Evolutionary conservation across 2,329 filamentous ascomycete genomes (phyloP), one percentile per base, ranked within the genome.

Genomic region (Ceratocystis lukuohia): DNA sequence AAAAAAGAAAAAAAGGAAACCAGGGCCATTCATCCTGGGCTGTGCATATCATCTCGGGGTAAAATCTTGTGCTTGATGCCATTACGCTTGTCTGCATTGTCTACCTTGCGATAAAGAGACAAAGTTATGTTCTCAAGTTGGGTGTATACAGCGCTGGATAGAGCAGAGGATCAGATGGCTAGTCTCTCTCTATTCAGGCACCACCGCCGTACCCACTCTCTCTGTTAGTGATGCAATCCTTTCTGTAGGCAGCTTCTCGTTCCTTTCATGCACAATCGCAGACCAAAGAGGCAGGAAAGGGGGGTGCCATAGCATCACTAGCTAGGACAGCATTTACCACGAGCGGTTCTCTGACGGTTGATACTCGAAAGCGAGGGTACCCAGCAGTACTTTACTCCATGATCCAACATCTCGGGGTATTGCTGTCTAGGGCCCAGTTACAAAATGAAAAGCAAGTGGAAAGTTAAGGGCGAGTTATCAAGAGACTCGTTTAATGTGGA

Each of bases 51-150:
- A n/a, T 59, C 53, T 59, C 28, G 3, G 28, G 28, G 53, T 33
- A 30, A 30, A 37, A 0, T 17, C 25, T 59, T 28, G 28, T 37
- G n/a, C 37, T 53, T 56, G 22, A 6, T 48, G 25, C 56, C n/a
- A 33, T 22, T 30, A 37, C 45, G 33, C 61, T 63, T 63, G 61
- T 63, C 46, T 63, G 61, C 3, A 50, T 48, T 25, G 22, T 63
- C 46, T 48, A 45, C 37, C 48, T 48, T 44, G 22, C 2, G 25
- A 30, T 59, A 30, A 33, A 59, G 5, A 25, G n/a, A 22, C 53
- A 30, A 25, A 12, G 22, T 37, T 45, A 5, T 25, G 10, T 15
- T 20, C 44, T 25, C 15, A n/a, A 50, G 45, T 15, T 30, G 25
- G 37, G 44, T 33, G 46, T 12, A 20, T 53, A 28, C 25, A 30